phyloP scores from a whole-genome alignment of 2,329 filamentous ascomycete genomes.

The Tolypocladium endophyticum region DNA sequence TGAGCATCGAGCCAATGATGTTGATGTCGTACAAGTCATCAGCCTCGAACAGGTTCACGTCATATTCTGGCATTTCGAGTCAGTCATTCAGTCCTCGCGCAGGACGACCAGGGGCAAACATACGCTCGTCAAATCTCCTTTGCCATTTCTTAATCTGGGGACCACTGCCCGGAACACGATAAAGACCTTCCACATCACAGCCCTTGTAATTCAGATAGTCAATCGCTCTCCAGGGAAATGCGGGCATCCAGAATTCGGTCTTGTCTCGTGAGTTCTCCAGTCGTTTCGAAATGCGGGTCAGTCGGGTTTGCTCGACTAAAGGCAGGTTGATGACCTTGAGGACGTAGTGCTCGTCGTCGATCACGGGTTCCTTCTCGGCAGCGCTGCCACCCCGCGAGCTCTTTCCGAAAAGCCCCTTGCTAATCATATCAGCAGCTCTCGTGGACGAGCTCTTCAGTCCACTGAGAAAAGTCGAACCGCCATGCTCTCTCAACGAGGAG shows the following conservation, averaged over 20 bases:
- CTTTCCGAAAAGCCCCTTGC: conserved; percentile 76
- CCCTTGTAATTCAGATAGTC: conserved; percentile 94
- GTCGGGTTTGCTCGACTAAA: conserved; percentile 78
- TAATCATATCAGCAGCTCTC: conserved; percentile 69
- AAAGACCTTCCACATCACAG: conserved; percentile 86
- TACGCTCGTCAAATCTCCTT: conserved; percentile 77
- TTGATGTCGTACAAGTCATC: conserved; percentile 90
- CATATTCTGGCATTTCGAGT: conserved; percentile 48
- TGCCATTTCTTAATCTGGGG: conserved; percentile 92
- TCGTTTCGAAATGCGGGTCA: conserved; percentile 81
- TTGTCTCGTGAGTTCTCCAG: conserved; percentile 84
- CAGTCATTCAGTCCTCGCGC: conserved; percentile 3
- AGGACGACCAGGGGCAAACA: conserved; percentile 9
- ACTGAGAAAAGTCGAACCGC: conserved; percentile 56
- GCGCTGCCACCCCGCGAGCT: conserved; percentile 61
- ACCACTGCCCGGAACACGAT: conserved; percentile 82
- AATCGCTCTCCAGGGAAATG: conserved; percentile 88
- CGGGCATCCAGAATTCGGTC: conserved; percentile 98
- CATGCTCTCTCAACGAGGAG: conserved; percentile 49
- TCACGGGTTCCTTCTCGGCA: conserved; percentile 49
- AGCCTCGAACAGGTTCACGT: conserved; percentile 84
- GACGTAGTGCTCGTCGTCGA: conserved; percentile 76
- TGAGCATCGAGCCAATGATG: conserved; percentile 91
- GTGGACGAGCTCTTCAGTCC: conserved; percentile 63
- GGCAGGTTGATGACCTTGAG: conserved; percentile 79